Evolutionary conservation across 495 filamentous ascomycete species (phyloP).

Genomic region (Penicillium crystallinum): DNA sequence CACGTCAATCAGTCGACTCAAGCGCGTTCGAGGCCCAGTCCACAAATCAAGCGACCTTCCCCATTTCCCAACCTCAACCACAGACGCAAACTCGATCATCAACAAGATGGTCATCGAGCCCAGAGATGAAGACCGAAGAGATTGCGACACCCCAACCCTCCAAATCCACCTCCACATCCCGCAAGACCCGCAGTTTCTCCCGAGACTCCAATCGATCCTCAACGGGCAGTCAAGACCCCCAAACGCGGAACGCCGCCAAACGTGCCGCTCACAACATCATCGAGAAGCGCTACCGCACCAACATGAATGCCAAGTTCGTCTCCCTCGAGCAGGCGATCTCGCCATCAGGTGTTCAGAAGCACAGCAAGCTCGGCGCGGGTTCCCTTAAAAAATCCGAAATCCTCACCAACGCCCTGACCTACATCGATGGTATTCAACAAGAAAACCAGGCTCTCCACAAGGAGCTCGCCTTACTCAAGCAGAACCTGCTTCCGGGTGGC

Average conservation of each 20-base stretch:
- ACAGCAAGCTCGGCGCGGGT: slow-evolving; percentile 24
- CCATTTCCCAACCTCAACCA: slow-evolving; percentile 15
- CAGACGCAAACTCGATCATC: slow-evolving; percentile 12
- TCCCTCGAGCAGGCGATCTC: slow-evolving; percentile 40
- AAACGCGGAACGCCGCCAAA: slow-evolving; percentile 41
- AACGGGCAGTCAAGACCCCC: slow-evolving; percentile 14
- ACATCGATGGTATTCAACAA: slow-evolving; percentile 53
- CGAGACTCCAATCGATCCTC: slow-evolving; percentile 27
- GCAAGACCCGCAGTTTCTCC: slow-evolving; percentile 31
- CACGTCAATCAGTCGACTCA: slow-evolving; percentile 22
- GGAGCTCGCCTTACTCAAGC: slow-evolving; percentile 35
- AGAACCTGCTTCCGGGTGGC: slow-evolving; percentile 29
- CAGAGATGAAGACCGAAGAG: slow-evolving; percentile 31
- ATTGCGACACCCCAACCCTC: slow-evolving; percentile 12
- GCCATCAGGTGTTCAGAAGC: slow-evolving; percentile 21
- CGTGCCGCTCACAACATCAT: slow-evolving; percentile 51
- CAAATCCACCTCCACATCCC: slow-evolving; percentile 17
- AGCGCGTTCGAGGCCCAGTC: slow-evolving; percentile 11
- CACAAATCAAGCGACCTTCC: slow-evolving; percentile 4
- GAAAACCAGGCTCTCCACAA: slow-evolving; percentile 36
- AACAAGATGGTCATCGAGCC: slow-evolving; percentile 32
- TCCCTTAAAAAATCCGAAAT: slow-evolving; percentile 52
- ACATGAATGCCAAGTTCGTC: slow-evolving; percentile 51
- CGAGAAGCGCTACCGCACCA: slow-evolving; percentile 49
- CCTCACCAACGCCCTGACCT: slow-evolving; percentile 63